Percentiles rank a stretch among this genome's conserved stretches.
Conservation (phyloP, 2,329 filamentous ascomycete species). For the Trichoderma sp. region DNA sequence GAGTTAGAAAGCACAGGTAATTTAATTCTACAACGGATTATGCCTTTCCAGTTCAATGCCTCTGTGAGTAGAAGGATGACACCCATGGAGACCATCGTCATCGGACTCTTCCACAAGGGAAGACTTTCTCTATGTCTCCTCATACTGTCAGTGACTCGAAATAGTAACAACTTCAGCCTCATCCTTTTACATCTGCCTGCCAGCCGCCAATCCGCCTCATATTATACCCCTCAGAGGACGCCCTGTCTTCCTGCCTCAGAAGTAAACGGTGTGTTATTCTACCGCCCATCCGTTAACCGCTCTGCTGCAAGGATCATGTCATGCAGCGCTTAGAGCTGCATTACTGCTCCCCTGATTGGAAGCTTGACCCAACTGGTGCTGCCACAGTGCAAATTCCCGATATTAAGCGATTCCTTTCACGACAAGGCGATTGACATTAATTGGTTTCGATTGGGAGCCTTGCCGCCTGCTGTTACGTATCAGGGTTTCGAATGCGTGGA, state of each 20-base stretch:
- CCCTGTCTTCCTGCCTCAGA: neutral
- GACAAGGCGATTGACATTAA: neutral
- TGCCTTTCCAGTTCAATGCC: neutral
- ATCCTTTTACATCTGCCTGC: neutral
- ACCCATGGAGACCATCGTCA: neutral
- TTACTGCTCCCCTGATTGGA: neutral
- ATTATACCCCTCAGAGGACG: neutral
- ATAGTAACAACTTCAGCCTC: neutral
- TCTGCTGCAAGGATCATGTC: neutral
- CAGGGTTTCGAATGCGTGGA: neutral
- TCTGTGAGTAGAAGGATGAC: neutral
- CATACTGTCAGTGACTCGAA: neutral
- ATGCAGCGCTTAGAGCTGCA: neutral
- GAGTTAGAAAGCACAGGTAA: neutral
- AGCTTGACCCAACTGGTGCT: neutral
- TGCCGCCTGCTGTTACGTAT: neutral
- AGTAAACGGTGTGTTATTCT: neutral
- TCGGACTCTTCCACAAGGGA: neutral
- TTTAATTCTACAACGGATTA: neutral
- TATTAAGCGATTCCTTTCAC: neutral
- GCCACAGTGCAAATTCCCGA: neutral
- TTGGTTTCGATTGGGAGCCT: neutral
- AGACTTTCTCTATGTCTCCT: neutral
- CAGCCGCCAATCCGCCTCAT: neutral
- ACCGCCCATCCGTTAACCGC: neutral